Conservation (phyloP, 345 rosid species). For the Linum tenue region DNA sequence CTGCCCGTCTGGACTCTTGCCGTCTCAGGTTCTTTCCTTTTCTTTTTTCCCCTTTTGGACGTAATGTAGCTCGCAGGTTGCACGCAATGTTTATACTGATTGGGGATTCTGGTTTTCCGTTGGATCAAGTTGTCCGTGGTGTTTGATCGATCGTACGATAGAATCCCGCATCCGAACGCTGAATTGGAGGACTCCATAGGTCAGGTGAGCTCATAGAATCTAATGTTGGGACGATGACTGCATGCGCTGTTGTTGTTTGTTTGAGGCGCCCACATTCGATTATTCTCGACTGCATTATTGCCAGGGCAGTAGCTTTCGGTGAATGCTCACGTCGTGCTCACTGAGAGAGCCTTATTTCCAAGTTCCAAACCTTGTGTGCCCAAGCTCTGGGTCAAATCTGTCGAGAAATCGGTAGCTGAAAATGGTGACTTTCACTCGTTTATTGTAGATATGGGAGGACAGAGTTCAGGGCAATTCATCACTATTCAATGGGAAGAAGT, state of each 20-base stretch:
- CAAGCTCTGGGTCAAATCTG: no score
- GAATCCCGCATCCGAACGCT: conserved; percentile 50
- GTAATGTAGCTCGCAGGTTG: neutral
- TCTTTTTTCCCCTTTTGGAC: neutral
- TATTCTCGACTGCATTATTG: neutral
- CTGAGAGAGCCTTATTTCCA: no score
- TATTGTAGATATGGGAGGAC: conserved; percentile 54
- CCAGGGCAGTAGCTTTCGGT: neutral
- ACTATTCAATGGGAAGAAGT: conserved; percentile 70
- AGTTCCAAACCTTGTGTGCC: no score
- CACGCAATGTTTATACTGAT: neutral
- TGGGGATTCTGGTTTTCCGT: neutral
- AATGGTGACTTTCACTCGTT: neutral
- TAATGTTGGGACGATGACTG: no score
- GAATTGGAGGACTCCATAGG: conserved; percentile 57
- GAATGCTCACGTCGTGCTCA: neutral
- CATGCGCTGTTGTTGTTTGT: neutral
- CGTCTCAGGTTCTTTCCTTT: conserved; percentile 42
- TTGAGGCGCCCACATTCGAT: neutral
- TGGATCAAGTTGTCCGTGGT: conserved; percentile 44
- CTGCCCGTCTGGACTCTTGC: conserved; percentile 56
- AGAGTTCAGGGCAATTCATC: conserved; percentile 50
- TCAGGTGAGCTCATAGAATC: conserved; percentile 33
- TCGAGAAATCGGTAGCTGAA: no score
- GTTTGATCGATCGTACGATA: conserved; percentile 50